Base-by-base conservation (phyloP, 2,329 filamentous ascomycete species). In the Conoideocrella luteorostrata region DNA sequence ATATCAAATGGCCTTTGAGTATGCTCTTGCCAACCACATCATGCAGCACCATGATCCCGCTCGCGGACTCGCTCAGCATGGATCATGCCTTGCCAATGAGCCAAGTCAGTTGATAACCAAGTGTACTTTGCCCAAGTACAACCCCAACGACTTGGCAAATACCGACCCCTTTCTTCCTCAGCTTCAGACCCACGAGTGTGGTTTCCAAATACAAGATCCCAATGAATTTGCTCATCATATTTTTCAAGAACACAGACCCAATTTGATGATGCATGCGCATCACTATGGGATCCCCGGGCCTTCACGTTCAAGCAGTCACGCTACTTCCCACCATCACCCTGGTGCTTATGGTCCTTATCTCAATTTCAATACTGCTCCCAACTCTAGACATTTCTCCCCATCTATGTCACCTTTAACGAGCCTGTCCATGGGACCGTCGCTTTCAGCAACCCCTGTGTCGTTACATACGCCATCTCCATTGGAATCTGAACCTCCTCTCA, bases 41-140 rank as follows among this genome's bases (percentile, higher is more conserved):
- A 47, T 59, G 29, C 54, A 62, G 38, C 52, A 59, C 36, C 60
- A 62, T 28, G 52, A 59, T 37, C 54, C 56, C 9, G 49, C 46
- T 21, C 49, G 53, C 28, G 52, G 49, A 6, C 45, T 52, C 7
- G 40, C 49, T 28, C 51, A 57, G 30, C 44, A 49, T 33, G 50
- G 53, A 12, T 51, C 51, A 12, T 62, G 60, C 36, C 41, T 58
- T 15, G 57, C 55, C 18, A 55, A 60, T 30, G 50, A 60, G 29
- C 56, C 52, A 20, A 49, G 44, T 30, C 45, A 56, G 18, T 28
- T 55, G 9, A 51, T 54, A 17, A 47, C 54, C 18, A 56, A 49
- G 37, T 62, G 59, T 42, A 53, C 56, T 1, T 44, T 62, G 37
- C 58, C 59, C 15, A 57, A 53, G 37, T 45, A 48, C 35, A 39